These are phyloP conservation scores for Rhizopogon vinicolor DNA, from an alignment of 768 basidiomycete genomes.

Conservation along the genomic window DNA sequence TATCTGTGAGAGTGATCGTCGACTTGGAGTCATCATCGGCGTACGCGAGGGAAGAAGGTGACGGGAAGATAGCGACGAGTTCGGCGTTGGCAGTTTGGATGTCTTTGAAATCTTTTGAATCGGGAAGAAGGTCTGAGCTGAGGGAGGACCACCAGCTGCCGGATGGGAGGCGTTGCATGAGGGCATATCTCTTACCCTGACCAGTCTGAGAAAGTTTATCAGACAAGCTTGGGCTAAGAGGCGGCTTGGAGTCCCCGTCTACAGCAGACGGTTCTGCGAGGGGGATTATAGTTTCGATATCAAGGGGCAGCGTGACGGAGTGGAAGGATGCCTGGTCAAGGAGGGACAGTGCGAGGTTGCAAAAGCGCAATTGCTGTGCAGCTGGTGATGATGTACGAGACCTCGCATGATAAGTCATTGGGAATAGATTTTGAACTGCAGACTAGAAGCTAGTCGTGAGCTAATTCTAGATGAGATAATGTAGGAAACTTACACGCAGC, in stretches of 20 bases:
- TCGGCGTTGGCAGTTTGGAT: conserved; percentile 67
- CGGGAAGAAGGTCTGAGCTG: conserved; percentile 37
- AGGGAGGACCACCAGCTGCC: conserved; percentile 81
- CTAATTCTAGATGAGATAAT: conserved; percentile 10
- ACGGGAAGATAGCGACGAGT: conserved; percentile 68
- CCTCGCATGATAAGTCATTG: conserved; percentile 63
- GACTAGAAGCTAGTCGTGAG: conserved; percentile 31
- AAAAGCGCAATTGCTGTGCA: conserved; percentile 69
- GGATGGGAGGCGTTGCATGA: conserved; percentile 73
- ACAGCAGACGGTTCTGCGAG: conserved; percentile 12
- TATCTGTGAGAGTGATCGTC: conserved; percentile 2
- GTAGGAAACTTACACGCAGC: conserved; percentile 44
- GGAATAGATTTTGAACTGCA: conserved; percentile 64
- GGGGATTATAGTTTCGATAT: conserved; percentile 40
- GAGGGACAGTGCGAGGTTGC: conserved; percentile 65
- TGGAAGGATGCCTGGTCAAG: conserved; percentile 64
- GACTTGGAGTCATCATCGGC: conserved; percentile 24
- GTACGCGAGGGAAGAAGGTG: conserved; percentile 37
- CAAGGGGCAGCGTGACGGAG: conserved; percentile 39
- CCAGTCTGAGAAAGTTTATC: conserved; percentile 24
- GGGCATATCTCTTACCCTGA: conserved; percentile 57
- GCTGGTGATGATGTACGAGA: conserved; percentile 60
- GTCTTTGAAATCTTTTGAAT: conserved; percentile 40
- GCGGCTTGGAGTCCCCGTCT: conserved; percentile 21
- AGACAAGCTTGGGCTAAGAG: conserved; percentile 9